Evolutionary conservation across 140 eudicot species (phyloP).

Genomic region (Bidens hawaiensis): DNA sequence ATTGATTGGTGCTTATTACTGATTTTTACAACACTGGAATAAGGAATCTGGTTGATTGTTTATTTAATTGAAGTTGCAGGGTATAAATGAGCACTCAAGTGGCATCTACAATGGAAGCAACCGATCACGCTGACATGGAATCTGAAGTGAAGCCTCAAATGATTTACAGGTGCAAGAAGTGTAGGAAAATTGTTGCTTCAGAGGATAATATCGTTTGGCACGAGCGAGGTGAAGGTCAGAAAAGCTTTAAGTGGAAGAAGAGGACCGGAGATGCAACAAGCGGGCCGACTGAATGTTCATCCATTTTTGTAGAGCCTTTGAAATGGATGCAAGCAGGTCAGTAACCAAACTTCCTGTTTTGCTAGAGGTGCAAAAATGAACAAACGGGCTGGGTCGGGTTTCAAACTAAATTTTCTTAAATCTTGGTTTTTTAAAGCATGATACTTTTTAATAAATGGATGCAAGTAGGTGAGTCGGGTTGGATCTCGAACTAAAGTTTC

Average conservation of each 20-base stretch:
- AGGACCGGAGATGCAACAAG: constrained; percentile 30
- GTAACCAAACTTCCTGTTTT: neutral
- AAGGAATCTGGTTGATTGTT: neutral
- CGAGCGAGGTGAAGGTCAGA: constrained; percentile 64
- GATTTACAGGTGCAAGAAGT: constrained; percentile 79
- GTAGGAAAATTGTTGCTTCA: constrained; percentile 83
- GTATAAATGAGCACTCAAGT: constrained; percentile 14
- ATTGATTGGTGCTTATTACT: neutral
- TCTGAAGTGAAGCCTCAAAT: constrained; percentile 40
- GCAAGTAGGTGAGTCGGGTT: too few species aligned
- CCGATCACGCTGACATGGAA: constrained; percentile 23
- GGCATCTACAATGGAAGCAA: constrained; percentile 30
- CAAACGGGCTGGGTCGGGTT: too few species aligned
- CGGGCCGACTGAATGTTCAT: constrained; percentile 58
- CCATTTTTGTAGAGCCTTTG: constrained; percentile 92
- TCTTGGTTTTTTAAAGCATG: too few species aligned
- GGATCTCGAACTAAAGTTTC: too few species aligned
- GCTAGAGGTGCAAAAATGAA: neutral
- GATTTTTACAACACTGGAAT: too few species aligned
- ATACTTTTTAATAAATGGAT: too few species aligned
- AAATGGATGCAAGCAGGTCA: constrained; percentile 93
- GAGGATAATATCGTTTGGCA: constrained; percentile 63
- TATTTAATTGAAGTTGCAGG: neutral
- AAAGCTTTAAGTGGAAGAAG: constrained; percentile 64
- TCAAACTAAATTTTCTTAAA: too few species aligned